Conservation (phyloP, 2,329 filamentous ascomycete species). For the Raffaelea arxii region DNA sequence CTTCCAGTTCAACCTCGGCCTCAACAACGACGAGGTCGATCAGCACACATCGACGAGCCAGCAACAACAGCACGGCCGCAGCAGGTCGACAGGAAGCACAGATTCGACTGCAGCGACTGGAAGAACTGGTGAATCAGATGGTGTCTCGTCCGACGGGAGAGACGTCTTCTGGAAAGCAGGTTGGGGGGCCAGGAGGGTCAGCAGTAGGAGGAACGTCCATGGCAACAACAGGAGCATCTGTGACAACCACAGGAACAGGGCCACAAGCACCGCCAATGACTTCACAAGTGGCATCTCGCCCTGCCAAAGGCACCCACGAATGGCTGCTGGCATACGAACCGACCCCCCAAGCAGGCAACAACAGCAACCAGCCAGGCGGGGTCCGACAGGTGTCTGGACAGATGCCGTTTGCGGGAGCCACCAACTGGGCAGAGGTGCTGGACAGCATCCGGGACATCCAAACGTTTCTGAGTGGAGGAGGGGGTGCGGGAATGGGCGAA, state of each 20-base stretch:
- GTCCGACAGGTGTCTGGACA: conserved; percentile 5
- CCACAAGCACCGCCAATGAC: no score
- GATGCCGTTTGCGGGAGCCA: conserved; percentile 24
- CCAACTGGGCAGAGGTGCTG: conserved; percentile 31
- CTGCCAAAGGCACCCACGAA: neutral
- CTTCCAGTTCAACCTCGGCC: no score
- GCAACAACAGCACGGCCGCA: neutral
- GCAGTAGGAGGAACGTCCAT: no score
- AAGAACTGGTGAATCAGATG: conserved; percentile 30
- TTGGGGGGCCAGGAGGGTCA: no score
- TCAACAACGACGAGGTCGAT: no score
- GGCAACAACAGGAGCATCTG: no score
- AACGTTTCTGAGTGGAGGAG: conserved; percentile 18
- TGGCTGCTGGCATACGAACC: neutral
- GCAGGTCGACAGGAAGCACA: conserved; percentile 26
- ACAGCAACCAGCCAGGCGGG: conserved; percentile 14
- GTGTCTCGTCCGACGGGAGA: no score
- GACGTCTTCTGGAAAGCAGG: no score
- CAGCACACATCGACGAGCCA: neutral
- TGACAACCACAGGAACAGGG: no score
- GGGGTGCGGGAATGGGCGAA: neutral
- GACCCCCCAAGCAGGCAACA: neutral
- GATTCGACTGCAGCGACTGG: conserved; percentile 27
- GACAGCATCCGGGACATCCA: conserved; percentile 32
- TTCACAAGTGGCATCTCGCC: no score